phyloP scores from a whole-genome alignment of 108 stramenopile genomes.

The Cyclotella baltica region DNA sequence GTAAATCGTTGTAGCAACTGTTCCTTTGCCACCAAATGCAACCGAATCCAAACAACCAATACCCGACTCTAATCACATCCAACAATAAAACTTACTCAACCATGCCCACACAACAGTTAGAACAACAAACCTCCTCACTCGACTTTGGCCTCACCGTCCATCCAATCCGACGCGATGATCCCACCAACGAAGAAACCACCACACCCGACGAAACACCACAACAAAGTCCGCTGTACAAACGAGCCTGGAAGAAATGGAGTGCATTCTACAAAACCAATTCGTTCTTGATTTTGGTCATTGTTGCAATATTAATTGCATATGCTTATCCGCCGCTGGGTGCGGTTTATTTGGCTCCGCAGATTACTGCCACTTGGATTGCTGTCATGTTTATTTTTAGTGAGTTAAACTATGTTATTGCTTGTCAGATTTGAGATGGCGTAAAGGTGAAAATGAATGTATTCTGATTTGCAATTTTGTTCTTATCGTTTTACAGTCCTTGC shows the following conservation, averaged over 20 bases:
- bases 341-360: constrained; percentile 69
- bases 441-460: too few relatives aligned
- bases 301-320: constrained; percentile 71
- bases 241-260: constrained; percentile 15
- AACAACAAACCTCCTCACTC: background rate
- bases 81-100: background rate
- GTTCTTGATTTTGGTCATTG: constrained; percentile 68
- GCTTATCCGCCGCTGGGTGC: constrained; percentile 90
- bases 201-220: background rate
- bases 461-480: too few relatives aligned
- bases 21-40: too few relatives aligned
- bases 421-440: background rate
- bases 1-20: too few relatives aligned
- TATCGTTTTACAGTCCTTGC: constrained; percentile 55
- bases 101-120: background rate
- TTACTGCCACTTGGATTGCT: constrained; percentile 83
- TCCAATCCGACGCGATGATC: background rate
- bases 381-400: constrained; percentile 82
- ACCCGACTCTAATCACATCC: background rate
- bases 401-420: background rate
- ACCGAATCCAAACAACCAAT: background rate
- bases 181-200: constrained; percentile 2
- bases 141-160: constrained; percentile 22
- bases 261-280: constrained; percentile 50
- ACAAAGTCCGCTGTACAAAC: constrained; percentile 5